These are phyloP conservation scores for Miamiensis avidus DNA, from an alignment of 169 alveolate genomes.

Conservation along the genomic window DNA sequence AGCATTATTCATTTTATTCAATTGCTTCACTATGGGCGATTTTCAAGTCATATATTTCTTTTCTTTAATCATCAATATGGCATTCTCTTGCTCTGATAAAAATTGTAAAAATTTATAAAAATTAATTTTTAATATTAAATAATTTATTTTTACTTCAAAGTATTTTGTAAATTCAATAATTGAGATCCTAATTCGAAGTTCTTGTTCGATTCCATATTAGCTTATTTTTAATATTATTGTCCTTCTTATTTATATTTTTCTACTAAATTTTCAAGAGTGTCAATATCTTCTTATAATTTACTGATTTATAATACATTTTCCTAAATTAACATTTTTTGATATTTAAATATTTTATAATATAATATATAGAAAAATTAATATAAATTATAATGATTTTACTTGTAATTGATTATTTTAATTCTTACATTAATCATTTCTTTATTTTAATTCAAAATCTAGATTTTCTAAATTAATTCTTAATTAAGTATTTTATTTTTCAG, in stretches of 20 bases:
- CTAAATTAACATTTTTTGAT: conserved; percentile 32
- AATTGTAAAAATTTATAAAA: no score
- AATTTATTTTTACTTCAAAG: background rate
- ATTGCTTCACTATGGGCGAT: conserved; percentile 1
- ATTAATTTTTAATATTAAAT: no score
- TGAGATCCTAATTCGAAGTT: background rate
- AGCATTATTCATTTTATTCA: background rate
- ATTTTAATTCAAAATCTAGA: background rate
- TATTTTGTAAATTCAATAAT: conserved; percentile 1
- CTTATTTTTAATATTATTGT: conserved; percentile 20
- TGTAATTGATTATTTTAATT: background rate
- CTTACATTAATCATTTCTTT: background rate
- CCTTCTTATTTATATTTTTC: conserved; percentile 36
- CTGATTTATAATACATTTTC: conserved; percentile 26
- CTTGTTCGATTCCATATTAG: conserved; percentile 21
- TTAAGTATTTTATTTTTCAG: conserved; percentile 12
- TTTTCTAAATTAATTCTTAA: background rate
- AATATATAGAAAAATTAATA: background rate
- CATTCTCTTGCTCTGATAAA: conserved; percentile 6
- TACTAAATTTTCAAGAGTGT: conserved; percentile 19
- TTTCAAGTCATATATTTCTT: conserved; percentile 11
- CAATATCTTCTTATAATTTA: conserved; percentile 28
- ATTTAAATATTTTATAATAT: background rate
- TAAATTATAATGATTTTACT: background rate
- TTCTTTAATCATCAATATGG: conserved; percentile 9